A percentile compares a stretch with the other conserved stretches of the same genome.
Evolutionary conservation across 176 grass and related monocot species (phyloP).

Genomic region (Triticum dicoccoides): DNA sequence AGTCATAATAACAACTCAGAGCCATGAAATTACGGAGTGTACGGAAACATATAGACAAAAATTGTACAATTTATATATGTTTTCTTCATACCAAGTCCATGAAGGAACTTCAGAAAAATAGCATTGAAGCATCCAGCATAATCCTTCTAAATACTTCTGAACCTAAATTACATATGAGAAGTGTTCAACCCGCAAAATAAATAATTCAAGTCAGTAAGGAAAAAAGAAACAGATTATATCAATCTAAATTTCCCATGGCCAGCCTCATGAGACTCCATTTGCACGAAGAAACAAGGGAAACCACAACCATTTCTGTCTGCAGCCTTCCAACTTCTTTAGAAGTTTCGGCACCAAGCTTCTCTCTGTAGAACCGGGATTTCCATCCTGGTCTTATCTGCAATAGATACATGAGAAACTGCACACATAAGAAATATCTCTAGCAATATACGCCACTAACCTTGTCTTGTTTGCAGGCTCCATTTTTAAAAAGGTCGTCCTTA

Average conservation of each 20-base stretch:
- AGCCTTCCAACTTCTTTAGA: conserved; percentile 34
- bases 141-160: conserved; percentile 60
- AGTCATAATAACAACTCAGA: neutral
- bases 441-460: conserved; percentile 17
- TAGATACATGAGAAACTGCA: neutral
- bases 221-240: neutral
- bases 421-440: neutral
- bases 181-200: neutral
- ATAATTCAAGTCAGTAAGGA: neutral
- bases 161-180: conserved; percentile 24
- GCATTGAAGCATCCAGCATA: conserved; percentile 58
- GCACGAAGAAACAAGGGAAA: conserved; percentile 24
- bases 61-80: neutral
- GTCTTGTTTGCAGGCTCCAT: conserved; percentile 17
- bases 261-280: neutral
- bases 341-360: conserved; percentile 38
- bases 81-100: conserved; percentile 53
- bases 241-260: neutral
- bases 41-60: neutral
- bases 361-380: conserved; percentile 56
- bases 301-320: conserved; percentile 31
- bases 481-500: conserved; percentile 36
- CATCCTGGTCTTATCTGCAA: conserved; percentile 42
- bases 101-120: conserved; percentile 56
- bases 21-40: neutral